Base-by-base conservation (phyloP, 1,284 basidiomycete species). In the Microbotryomycetes sp. region DNA sequence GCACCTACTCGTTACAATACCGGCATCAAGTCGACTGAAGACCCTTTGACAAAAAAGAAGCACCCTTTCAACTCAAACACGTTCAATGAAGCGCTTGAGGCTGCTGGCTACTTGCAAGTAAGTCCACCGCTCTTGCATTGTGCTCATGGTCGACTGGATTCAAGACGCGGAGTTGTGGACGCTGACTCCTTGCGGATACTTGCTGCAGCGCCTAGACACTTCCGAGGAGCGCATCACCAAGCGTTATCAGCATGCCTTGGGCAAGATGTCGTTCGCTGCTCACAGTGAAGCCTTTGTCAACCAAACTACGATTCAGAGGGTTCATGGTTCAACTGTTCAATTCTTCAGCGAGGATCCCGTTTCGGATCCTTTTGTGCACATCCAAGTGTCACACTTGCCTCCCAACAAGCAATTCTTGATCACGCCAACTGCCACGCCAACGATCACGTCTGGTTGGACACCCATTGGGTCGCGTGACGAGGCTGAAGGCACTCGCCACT, bases 301-400 rank as follows among this genome's bases (percentile, higher is more conserved):
- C 4, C 65, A 59, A 5, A 52, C 58, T 25, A 62, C 62, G 23
- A 60, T 67, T 22, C 53, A 42, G 23, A 62, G 62, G 45, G 61
- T 67, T 7, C 65, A 67, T 55, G 59, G 63, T 26, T 62, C 60
- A 52, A 62, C 60, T 31, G 65, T 67, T 25, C 65, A 67, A 55
- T 67, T 67, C 65, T 64, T 67, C 58, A 62, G 58, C 58, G 65
- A 67, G 53, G 49, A 56, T 6, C 65, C 63, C 5, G 54, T 59
- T 22, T 48, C 63, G 15, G 65, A 67, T 48, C 65, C 65, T 6
- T 64, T 62, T 53, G 60, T 67, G 2, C 65, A 67, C 19, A 60
- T 67, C 42, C 45, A 56, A 26, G 62, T 61, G 25, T 62, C 57
- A n/a, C 46, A 57, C 12, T 58, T 67, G 6, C 65, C 65, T 28